Percentiles rank a stretch among this genome's conserved stretches.
phyloP scores from a whole-genome alignment of 805 yeast species.

The Kregervanrija delftensis region DNA sequence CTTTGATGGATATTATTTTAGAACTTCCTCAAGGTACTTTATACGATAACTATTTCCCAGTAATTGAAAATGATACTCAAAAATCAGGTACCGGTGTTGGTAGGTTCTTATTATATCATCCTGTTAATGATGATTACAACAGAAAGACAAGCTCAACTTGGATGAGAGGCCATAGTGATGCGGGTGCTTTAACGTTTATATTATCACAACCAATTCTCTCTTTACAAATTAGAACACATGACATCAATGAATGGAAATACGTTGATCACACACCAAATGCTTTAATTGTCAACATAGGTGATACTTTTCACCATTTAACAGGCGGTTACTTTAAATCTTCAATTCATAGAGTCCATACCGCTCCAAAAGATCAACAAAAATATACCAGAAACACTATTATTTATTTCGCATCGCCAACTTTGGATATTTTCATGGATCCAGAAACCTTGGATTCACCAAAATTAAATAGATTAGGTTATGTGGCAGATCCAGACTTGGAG shows the following conservation, averaged over 20 bases:
- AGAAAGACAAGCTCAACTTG: slow-evolving; percentile 32
- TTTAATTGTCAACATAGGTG: slow-evolving; percentile 36
- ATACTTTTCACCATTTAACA: slow-evolving; percentile 33
- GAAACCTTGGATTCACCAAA: slow-evolving; percentile 33
- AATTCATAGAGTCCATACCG: slow-evolving; percentile 40
- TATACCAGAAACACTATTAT: slow-evolving; percentile 34
- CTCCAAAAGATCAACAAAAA: slow-evolving; percentile 34
- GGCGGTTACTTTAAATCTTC: slow-evolving; percentile 44
- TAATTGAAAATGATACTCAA: slow-evolving; percentile 23
- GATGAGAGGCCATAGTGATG: slow-evolving; percentile 44
- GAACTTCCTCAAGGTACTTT: slow-evolving; percentile 41
- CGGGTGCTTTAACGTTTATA: slow-evolving; percentile 34
- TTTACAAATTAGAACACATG: slow-evolving; percentile 33
- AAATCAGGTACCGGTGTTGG: slow-evolving; percentile 36
- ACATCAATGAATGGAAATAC: slow-evolving; percentile 32
- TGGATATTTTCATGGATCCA: slow-evolving; percentile 34
- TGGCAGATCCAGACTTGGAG: slow-evolving; percentile 22
- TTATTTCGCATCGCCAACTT: slow-evolving; percentile 36
- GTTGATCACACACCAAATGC: slow-evolving; percentile 35
- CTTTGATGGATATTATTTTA: slow-evolving; percentile 37
- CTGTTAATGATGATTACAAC: slow-evolving; percentile 25
- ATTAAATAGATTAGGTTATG: slow-evolving; percentile 27
- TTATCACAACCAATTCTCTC: slow-evolving; percentile 35
- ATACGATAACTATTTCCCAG: slow-evolving; percentile 31
- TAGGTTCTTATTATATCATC: slow-evolving; percentile 32